Evolutionary conservation across 2,329 filamentous ascomycete species (phyloP).

Genomic region (Botrytis tulipae): DNA sequence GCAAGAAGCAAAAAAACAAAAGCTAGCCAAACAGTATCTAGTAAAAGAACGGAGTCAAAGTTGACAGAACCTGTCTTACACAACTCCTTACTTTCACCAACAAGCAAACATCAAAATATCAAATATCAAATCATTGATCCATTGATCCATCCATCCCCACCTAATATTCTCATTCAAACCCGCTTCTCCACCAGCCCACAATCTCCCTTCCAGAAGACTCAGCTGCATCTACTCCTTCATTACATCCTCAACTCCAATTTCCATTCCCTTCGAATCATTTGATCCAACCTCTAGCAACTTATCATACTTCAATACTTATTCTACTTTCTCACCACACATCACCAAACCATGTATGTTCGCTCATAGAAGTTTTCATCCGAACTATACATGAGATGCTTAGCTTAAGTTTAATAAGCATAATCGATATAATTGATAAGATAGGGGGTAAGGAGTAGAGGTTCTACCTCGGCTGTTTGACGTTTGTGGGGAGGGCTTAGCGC

Average conservation of each 20-base stretch:
- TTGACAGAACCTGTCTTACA: no score
- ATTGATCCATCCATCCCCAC: background rate
- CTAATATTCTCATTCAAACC: background rate
- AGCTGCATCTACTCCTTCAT: background rate
- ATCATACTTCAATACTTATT: background rate
- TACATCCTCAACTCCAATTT: no score
- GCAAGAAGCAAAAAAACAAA: no score
- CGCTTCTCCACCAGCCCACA: background rate
- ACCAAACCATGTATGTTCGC: background rate
- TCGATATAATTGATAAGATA: no score
- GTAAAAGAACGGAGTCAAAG: no score
- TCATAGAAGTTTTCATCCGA: background rate
- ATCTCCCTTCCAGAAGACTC: background rate
- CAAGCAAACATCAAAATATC: background rate
- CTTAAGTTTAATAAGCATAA: no score
- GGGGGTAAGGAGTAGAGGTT: no score
- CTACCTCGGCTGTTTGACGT: no score
- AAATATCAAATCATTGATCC: no score
- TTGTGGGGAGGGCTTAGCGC: no score
- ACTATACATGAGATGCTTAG: background rate
- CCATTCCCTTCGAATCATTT: background rate
- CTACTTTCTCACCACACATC: background rate
- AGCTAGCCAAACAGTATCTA: no score
- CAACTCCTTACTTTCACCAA: no score
- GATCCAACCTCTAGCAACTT: background rate